Evolutionary conservation across 2,329 filamentous ascomycete species (phyloP), one percentile per base, ranked within the genome.

Genomic region (Neopestalotiopsis sp.): DNA sequence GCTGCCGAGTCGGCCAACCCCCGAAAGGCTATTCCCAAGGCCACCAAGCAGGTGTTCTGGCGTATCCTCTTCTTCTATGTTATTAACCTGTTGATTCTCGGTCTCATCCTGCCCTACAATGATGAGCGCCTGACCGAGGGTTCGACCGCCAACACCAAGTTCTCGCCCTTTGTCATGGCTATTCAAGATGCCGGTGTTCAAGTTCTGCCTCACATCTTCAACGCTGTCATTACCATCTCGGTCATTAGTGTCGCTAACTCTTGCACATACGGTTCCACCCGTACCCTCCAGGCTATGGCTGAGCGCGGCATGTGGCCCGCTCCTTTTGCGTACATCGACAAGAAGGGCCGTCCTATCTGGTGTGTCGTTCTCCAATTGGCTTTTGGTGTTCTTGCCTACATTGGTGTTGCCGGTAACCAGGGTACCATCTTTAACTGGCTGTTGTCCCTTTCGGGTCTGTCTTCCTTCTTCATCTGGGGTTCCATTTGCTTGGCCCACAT

Each of bases 381-480:
- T n/a, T 84, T 91, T 61, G 89, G 89, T 20, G 80, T 89, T 62
- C 82, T 91, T 14, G 88, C 87, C 49, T 91, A 89, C 77, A 80
- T 91, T 66, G 85, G 83, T 58, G 79, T 82, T 77, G 83, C 86
- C 3, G 73, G 74, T 5, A 78, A 78, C 67, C 82, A 79, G 72
- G 76, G 73, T 49, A 80, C 79, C 1, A 84, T 89, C 70, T 92
- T 92, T 81, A 83, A 82, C 74, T 92, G 90, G 90, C 85, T 92
- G 67, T 84, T 94, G 49, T 87, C 92, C 0, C 86, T 95, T 24
- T 93, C 91, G 0, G 92, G 91, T 65, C 87, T 94, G 10, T 89
- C 89, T 2, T 91, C 89, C 70, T 89, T 95, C 78, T 93, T 94
- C 80, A 91, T 92, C 32, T 95, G 92, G 92, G 90, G 88, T 45